Base-by-base conservation (phyloP, 148 eudicot species). In the Arctostaphylos glauca region DNA sequence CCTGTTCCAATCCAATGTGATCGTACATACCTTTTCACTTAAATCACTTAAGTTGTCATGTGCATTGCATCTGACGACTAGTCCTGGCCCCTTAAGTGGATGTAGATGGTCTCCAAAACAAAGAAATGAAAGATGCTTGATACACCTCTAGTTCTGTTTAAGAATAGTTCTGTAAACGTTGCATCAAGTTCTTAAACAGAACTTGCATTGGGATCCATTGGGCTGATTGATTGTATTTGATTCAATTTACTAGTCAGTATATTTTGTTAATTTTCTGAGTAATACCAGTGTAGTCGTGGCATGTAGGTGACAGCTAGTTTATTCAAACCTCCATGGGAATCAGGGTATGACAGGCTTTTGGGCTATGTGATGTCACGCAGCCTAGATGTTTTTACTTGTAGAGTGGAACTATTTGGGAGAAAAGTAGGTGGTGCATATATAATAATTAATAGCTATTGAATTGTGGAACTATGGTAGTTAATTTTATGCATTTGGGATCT, bases 341-440 rank as follows among this genome's bases (percentile, higher is more conserved):
- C 6, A 66, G 43, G 38, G 43, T 0, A 66, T 66, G 43, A 66
- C 71, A 66, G 71, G 71, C 43, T 23, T 64, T 64, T 14, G 19
- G 62, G 71, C 71, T 66, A 66, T 31, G 6, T 43, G 21, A 66
- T 66, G 71, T 66, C 71, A 25, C 43, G 71, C 71, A 66, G 71
- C 71, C 71, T 66, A 9, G 25, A 66, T 66, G 25, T 25, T 53
- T 53, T 53, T 66, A 66, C 71, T 10, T 10, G 71, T 9, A 25
- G 71, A 43, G 43, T 43, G 10, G 4, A 66, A 66, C 71, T 66
- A 13, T 66, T 64, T 25, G 71, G 71, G 43, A 43, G 4, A 10
- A 23, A 25, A 66, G 31, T 12, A 23, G 43, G 71, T 23, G 71
- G 43, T 66, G 23, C 23, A 38, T 12, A 23, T 64, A 3, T 64